Evolutionary conservation across 352 stramenopile species (phyloP), one percentile per base, ranked within the genome.

Genomic region (Globisporangium solare): DNA sequence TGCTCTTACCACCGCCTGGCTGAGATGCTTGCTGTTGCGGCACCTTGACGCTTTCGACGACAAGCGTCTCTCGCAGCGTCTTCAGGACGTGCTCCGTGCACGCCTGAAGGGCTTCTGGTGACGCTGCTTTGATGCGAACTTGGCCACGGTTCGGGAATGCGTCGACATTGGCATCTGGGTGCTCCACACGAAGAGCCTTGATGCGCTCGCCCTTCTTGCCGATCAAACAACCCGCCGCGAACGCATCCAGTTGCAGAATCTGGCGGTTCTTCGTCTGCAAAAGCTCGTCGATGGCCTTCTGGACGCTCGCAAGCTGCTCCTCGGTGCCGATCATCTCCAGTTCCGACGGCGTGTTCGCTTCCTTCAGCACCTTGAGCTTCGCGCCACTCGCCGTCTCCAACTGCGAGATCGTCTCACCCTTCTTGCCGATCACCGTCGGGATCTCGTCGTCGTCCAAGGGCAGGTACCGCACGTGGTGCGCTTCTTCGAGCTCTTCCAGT

Each of bases 121-220:
- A 74, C 39, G 61, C 47, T 1, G 77, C 83, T 57, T 92, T 90
- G 31, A 92, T 74, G 7, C 83, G 83, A 5, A 92, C 79, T 40
- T 87, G 71, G 12, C 82, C 79, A 48, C 79, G 76, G 24, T 70
- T 73, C n/a, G 74, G 72, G 63, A 88, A 92, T 22, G 79, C 79
- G 27, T 89, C 78, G n/a, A 92, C 49, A 20, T 50, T 86, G 8
- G 79, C 80, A 8, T 86, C 76, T 2, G 77, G 79, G 54, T 89
- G 77, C 40, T 66, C 71, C 52, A 73, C 63, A 22, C 83, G 83
- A 55, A 92, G 61, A 14, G 78, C 45, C 45, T 89, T 89, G 50
- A 92, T 92, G 40, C 80, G 77, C 51, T 92, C 83, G 32, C 83
- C 83, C 64, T 92, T 92, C 45, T 87, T 88, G 10, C 83, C 83